A percentile compares a stretch with the other conserved stretches of the same genome.
These are phyloP conservation scores for Jatropha multifida DNA, from an alignment of 441 rosid species.

Conservation along the genomic window DNA sequence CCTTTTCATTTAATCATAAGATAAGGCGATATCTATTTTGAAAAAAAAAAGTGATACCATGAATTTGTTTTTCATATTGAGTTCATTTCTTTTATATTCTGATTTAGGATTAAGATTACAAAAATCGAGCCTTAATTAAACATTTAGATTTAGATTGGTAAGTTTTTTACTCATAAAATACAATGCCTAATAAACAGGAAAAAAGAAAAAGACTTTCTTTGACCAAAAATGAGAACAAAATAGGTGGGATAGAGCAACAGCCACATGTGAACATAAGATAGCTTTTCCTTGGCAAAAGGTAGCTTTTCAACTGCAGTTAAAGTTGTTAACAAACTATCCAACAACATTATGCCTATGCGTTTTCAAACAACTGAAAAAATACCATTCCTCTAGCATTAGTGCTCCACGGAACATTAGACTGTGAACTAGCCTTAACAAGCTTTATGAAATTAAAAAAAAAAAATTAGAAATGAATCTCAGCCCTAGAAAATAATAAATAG, in stretches of 20 bases:
- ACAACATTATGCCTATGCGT: not conserved
- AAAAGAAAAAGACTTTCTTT: not conserved
- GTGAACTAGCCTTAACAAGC: slow-evolving; percentile 49
- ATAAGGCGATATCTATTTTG: too few relatives aligned
- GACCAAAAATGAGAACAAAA: not conserved
- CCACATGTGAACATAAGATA: not conserved
- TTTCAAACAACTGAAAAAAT: not conserved
- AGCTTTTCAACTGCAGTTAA: not conserved
- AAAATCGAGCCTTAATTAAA: too few relatives aligned
- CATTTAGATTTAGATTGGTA: too few relatives aligned
- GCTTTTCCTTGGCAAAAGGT: not conserved
- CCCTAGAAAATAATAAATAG: too few relatives aligned
- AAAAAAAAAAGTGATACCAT: too few relatives aligned
- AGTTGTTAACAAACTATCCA: not conserved
- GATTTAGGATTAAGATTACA: too few relatives aligned
- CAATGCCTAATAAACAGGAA: not conserved
- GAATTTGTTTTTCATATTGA: too few relatives aligned
- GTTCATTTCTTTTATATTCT: too few relatives aligned
- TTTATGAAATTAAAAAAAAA: slow-evolving; percentile 21
- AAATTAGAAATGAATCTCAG: not conserved
- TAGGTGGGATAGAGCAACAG: not conserved
- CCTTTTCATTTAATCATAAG: too few relatives aligned
- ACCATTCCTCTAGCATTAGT: slow-evolving; percentile 54
- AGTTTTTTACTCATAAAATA: not conserved
- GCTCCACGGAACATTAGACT: slow-evolving; percentile 43